phyloP scores from a whole-genome alignment of 495 filamentous ascomycete species.

The Penicillium maclennaniae region DNA sequence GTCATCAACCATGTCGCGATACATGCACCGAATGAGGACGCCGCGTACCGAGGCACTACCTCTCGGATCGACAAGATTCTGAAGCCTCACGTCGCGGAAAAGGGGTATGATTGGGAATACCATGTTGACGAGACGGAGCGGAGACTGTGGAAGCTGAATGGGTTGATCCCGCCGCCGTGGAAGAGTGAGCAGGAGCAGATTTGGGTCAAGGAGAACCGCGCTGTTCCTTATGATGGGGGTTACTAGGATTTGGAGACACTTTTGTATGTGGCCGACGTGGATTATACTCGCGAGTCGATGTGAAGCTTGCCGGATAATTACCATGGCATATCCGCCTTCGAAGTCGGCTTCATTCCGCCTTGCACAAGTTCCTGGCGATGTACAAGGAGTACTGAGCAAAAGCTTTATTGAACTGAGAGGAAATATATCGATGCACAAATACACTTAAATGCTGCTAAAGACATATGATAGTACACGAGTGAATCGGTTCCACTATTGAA shows the following conservation, averaged over 20 bases:
- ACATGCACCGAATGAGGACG: slow-evolving; percentile 11
- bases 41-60: slow-evolving; percentile 1
- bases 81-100: slow-evolving; percentile 20
- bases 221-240: slow-evolving; percentile 31
- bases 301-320: too few species aligned
- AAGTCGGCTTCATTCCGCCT: neutral
- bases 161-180: slow-evolving; percentile 20
- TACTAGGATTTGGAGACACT: slow-evolving; percentile 13
- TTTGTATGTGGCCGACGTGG: neutral
- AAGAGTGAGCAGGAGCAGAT: slow-evolving; percentile 19
- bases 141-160: slow-evolving; percentile 29
- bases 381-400: too few species aligned
- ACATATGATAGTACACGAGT: slow-evolving; percentile 7
- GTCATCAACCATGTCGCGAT: slow-evolving; percentile 23
- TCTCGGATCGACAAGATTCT: slow-evolving; percentile 14
- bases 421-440: slow-evolving; percentile 1
- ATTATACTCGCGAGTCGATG: neutral
- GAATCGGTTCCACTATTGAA: neutral
- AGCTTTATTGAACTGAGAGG: too few species aligned
- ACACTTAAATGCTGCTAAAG: slow-evolving; percentile 6
- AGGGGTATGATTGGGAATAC: slow-evolving; percentile 26
- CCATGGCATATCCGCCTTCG: too few species aligned
- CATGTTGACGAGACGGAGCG: slow-evolving; percentile 24
- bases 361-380: too few species aligned
- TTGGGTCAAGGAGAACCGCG: slow-evolving; percentile 17